These are phyloP conservation scores for Eucalyptus erythrocorys DNA, from an alignment of 345 rosid genomes.

Conservation along the genomic window DNA sequence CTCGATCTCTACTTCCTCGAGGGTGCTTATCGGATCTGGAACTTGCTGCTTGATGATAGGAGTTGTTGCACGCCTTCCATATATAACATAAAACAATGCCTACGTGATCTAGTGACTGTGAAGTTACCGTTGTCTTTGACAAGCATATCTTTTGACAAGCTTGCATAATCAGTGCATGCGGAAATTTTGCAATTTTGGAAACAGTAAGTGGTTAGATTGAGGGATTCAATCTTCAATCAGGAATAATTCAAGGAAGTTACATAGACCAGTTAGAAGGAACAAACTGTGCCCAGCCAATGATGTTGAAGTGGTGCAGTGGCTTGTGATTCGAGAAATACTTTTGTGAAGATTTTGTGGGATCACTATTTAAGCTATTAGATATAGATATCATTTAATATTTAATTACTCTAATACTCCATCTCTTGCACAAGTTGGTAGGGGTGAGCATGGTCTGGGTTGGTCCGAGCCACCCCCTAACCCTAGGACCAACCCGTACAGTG, in stretches of 20 bases:
- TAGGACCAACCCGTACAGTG: too few species aligned
- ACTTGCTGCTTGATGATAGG: too few species aligned
- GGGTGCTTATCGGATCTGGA: too few species aligned
- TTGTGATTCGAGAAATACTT: conserved; percentile 40
- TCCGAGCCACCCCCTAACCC: too few species aligned
- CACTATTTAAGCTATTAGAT: too few species aligned
- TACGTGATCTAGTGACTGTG: neutral
- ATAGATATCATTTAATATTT: too few species aligned
- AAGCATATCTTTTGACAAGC: conserved; percentile 25
- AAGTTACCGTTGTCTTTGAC: neutral
- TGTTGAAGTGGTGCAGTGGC: conserved; percentile 86
- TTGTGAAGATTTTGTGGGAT: too few species aligned
- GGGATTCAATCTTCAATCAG: conserved; percentile 89
- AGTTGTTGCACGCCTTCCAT: too few species aligned
- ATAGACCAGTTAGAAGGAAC: conserved; percentile 42
- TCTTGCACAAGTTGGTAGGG: too few species aligned
- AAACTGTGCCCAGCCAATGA: conserved; percentile 65
- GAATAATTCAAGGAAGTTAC: conserved; percentile 82
- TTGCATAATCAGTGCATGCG: conserved; percentile 87
- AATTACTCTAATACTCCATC: too few species aligned
- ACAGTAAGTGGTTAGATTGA: conserved; percentile 91
- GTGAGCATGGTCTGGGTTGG: too few species aligned
- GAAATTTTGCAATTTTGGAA: conserved; percentile 89
- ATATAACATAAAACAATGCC: neutral
- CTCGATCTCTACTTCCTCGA: neutral